Conservation (phyloP, 139 green algal genomes). For the Chlorella sp. region DNA sequence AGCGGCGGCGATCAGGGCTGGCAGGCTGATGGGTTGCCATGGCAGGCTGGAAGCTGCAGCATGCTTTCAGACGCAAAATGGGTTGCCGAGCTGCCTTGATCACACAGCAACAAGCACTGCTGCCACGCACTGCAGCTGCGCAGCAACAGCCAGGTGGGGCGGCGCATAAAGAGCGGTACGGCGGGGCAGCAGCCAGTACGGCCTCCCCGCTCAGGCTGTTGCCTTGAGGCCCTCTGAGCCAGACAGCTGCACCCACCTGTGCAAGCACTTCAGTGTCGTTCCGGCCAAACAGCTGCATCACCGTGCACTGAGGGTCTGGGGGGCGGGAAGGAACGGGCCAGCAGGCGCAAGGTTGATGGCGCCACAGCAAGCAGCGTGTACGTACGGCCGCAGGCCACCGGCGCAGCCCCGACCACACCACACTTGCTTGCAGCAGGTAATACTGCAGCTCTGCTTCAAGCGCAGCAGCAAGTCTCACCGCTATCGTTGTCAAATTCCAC, state of each 20-base stretch:
- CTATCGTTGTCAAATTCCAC: conserved; percentile 23
- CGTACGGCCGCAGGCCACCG: too few species aligned
- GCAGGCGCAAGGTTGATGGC: neutral
- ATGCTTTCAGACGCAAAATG: too few species aligned
- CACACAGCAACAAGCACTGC: too few species aligned
- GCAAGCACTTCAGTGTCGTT: conserved; percentile 28
- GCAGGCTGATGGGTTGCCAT: too few species aligned
- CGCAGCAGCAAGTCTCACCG: neutral
- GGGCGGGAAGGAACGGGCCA: neutral
- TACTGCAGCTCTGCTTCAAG: too few species aligned
- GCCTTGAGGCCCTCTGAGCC: too few species aligned
- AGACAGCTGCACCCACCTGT: neutral
- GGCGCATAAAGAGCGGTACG: neutral
- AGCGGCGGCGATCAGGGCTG: neutral
- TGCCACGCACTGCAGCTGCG: too few species aligned
- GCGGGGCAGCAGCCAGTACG: neutral
- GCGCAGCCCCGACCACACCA: too few species aligned
- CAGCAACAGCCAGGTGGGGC: neutral
- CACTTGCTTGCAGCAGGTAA: neutral
- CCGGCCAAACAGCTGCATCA: conserved; percentile 28
- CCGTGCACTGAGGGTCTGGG: conserved; percentile 24
- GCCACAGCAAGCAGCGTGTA: too few species aligned
- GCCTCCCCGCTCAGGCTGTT: too few species aligned
- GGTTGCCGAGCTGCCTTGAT: too few species aligned
- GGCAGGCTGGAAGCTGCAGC: too few species aligned